Conservation (phyloP, 1,284 basidiomycete species). For the Marasmius fiardii region DNA sequence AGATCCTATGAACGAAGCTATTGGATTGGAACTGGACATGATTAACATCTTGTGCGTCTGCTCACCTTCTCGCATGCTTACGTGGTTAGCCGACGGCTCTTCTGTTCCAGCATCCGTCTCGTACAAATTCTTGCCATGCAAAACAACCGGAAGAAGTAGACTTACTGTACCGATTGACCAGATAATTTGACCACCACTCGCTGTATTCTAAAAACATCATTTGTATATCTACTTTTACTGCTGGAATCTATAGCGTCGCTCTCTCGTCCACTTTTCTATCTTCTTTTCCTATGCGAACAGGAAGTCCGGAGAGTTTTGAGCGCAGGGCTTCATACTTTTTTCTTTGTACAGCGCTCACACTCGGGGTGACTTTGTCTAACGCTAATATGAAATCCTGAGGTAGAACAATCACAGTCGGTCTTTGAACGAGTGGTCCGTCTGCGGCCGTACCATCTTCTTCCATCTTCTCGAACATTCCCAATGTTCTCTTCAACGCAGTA, state of each 20-base stretch:
- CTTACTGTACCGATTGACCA: neutral
- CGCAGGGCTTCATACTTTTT: slow-evolving; percentile 78
- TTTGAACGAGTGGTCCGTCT: neutral
- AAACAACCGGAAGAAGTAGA: slow-evolving; percentile 45
- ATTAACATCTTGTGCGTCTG: slow-evolving; percentile 78
- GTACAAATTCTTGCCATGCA: slow-evolving; percentile 80
- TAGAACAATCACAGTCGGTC: slow-evolving; percentile 41
- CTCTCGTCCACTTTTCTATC: slow-evolving; percentile 18
- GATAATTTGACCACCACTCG: slow-evolving; percentile 5
- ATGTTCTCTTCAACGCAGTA: slow-evolving; percentile 68
- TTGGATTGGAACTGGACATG: slow-evolving; percentile 82
- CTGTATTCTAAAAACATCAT: neutral
- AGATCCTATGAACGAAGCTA: slow-evolving; percentile 80
- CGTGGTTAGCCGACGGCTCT: slow-evolving; percentile 9
- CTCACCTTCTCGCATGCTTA: neutral
- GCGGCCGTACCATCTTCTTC: slow-evolving; percentile 31
- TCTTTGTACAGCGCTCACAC: slow-evolving; percentile 80
- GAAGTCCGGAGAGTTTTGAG: slow-evolving; percentile 77
- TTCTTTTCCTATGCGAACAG: slow-evolving; percentile 40
- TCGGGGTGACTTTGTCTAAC: slow-evolving; percentile 82
- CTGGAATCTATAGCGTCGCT: slow-evolving; percentile 1
- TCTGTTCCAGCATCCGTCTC: slow-evolving; percentile 60
- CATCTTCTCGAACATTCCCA: slow-evolving; percentile 64
- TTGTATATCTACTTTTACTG: neutral
- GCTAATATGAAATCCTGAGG: slow-evolving; percentile 74